phyloP scores from a whole-genome alignment of 2,329 filamentous ascomycete species.

The Cordyceps fumosorosea region DNA sequence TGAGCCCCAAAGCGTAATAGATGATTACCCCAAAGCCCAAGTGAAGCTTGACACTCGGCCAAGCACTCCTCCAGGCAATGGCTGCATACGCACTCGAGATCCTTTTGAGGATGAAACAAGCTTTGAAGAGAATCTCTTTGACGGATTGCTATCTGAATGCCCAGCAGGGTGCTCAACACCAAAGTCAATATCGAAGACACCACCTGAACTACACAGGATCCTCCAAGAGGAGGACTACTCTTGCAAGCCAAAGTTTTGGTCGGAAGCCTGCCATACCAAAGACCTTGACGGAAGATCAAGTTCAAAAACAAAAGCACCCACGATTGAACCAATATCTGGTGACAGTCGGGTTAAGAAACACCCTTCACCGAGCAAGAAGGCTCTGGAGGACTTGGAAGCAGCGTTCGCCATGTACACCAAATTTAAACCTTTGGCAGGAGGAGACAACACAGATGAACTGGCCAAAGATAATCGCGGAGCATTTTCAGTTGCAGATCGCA shows the following conservation, averaged over 20 bases:
- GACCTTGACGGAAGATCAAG: not conserved
- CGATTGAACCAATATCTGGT: not conserved
- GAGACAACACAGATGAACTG: slow-evolving; percentile 26
- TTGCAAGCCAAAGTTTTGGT: not conserved
- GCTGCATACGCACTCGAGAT: not conserved
- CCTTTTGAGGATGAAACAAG: slow-evolving; percentile 29
- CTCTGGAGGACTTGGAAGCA: slow-evolving; percentile 31
- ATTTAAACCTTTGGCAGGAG: slow-evolving; percentile 15
- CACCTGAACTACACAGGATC: not conserved
- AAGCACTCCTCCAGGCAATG: slow-evolving; percentile 17
- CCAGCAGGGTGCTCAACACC: slow-evolving; percentile 35
- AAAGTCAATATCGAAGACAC: slow-evolving; percentile 16
- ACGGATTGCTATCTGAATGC: slow-evolving; percentile 29
- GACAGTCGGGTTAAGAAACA: slow-evolving; percentile 32
- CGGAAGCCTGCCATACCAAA: not conserved
- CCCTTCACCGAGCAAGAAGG: slow-evolving; percentile 37
- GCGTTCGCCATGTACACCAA: slow-evolving; percentile 28
- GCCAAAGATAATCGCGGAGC: slow-evolving; percentile 16
- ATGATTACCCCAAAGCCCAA: too few relatives aligned
- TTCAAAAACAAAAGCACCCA: too few relatives aligned
- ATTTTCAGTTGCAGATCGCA: slow-evolving; percentile 24
- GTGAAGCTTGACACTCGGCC: not conserved
- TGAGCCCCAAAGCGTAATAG: not conserved
- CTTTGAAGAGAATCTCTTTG: slow-evolving; percentile 32
- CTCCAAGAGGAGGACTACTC: not conserved